Conservation (phyloP, 805 yeast genomes). For the Ogataea pilisensis region DNA sequence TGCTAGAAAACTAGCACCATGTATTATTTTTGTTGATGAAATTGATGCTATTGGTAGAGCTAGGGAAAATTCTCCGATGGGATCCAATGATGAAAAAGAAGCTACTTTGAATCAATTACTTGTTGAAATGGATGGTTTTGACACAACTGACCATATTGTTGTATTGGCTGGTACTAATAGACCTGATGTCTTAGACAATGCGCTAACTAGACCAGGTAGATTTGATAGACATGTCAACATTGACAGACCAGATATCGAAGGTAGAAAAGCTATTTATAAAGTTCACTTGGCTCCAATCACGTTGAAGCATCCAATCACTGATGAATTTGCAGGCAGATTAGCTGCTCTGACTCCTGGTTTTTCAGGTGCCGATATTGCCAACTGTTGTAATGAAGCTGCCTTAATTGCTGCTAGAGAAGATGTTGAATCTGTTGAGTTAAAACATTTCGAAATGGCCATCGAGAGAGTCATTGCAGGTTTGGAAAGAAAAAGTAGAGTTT, state of each 20-base stretch:
- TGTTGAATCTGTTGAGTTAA: constrained; percentile 61
- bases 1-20: constrained; percentile 92
- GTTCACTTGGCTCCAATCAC: constrained; percentile 79
- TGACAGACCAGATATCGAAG: constrained; percentile 93
- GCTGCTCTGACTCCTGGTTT: constrained; percentile 98
- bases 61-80: constrained; percentile 57
- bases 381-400: constrained; percentile 96
- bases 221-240: constrained; percentile 90
- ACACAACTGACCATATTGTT: constrained; percentile 85
- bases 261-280: constrained; percentile 86
- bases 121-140: constrained; percentile 99
- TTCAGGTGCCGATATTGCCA: constrained; percentile 98
- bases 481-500: constrained; percentile 81
- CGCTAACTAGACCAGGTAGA: constrained; percentile 95
- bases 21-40: constrained; percentile 96
- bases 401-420: constrained; percentile 89
- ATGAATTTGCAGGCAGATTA: constrained; percentile 73
- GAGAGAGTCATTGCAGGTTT: constrained; percentile 97
- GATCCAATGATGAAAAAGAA: constrained; percentile 96
- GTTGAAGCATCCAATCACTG: constrained; percentile 43
- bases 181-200: constrained; percentile 88
- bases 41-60: constrained; percentile 99
- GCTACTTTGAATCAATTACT: constrained; percentile 91
- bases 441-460: constrained; percentile 92
- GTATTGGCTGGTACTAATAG: constrained; percentile 98